These are phyloP conservation scores for Alectoria sarmentosa DNA, from an alignment of 495 filamentous ascomycete species.

Conservation along the genomic window DNA sequence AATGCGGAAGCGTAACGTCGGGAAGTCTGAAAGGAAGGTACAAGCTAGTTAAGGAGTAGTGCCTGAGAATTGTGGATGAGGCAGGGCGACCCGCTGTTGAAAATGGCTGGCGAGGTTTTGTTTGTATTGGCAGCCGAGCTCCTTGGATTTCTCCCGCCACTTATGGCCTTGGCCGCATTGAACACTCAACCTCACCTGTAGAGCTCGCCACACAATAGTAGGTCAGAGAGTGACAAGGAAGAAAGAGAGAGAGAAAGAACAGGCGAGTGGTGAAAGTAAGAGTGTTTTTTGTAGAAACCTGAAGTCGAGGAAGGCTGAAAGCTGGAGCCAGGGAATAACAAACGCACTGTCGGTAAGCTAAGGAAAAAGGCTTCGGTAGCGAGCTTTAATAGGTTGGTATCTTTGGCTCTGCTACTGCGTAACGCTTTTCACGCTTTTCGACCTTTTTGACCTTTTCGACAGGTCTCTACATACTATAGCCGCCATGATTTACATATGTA, in stretches of 20 bases:
- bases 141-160: too few relatives aligned
- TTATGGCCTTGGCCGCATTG: slow-evolving; percentile 4
- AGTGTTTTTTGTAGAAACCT: not conserved
- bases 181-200: not conserved
- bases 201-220: not conserved
- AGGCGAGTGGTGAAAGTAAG: not conserved
- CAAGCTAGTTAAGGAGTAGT: not conserved
- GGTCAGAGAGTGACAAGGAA: not conserved
- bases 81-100: not conserved
- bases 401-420: not conserved
- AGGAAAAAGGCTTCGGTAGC: not conserved
- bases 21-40: not conserved
- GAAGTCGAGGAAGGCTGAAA: slow-evolving; percentile 4
- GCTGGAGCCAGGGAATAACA: slow-evolving; percentile 8
- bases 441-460: not conserved
- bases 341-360: not conserved
- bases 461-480: not conserved
- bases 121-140: slow-evolving; percentile 4
- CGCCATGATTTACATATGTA: too few relatives aligned
- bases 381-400: slow-evolving; percentile 4
- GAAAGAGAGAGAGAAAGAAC: not conserved
- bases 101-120: slow-evolving; percentile 12
- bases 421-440: too few relatives aligned
- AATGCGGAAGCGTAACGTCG: not conserved
- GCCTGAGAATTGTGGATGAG: not conserved